A percentile compares a stretch with the other conserved stretches of the same genome.
Evolutionary conservation across 176 grass and related monocot genomes (phyloP).

Genomic region (Juncus effusus): DNA sequence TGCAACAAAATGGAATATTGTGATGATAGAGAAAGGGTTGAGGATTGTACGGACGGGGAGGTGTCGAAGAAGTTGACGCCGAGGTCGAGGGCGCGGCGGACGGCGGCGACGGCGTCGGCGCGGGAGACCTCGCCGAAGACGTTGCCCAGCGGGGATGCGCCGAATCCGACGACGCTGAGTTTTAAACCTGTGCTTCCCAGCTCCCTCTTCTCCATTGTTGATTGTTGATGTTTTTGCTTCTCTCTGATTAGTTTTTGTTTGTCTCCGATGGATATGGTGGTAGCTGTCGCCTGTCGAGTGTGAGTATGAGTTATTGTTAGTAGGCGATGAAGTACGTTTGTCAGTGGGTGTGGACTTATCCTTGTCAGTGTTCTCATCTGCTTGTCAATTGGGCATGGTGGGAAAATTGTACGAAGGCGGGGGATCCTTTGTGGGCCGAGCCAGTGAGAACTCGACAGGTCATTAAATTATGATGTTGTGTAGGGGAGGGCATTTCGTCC

Average conservation of each 20-base stretch:
- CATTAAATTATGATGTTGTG: too few species aligned
- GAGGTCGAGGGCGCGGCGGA: constrained; percentile 64
- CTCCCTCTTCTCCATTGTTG: constrained; percentile 59
- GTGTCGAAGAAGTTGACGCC: constrained; percentile 98
- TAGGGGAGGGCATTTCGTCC: too few species aligned
- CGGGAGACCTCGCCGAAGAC: constrained; percentile 59
- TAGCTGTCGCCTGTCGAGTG: neutral
- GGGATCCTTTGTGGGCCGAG: too few species aligned
- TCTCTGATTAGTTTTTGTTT: neutral
- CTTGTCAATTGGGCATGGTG: too few species aligned
- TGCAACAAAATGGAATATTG: neutral
- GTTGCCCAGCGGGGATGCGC: constrained; percentile 77
- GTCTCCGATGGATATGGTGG: neutral
- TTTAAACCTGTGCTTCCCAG: constrained; percentile 60
- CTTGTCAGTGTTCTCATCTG: too few species aligned
- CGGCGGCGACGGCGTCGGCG: constrained; percentile 51
- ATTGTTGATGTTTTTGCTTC: neutral
- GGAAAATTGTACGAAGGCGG: too few species aligned
- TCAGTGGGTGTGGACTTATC: too few species aligned
- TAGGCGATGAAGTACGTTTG: too few species aligned
- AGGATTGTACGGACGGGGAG: constrained; percentile 49
- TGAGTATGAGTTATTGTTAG: neutral
- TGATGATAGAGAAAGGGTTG: neutral
- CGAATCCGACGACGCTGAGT: constrained; percentile 73
- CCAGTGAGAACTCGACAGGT: too few species aligned